Evolutionary conservation across 2,329 filamentous ascomycete genomes (phyloP), one percentile per base, ranked within the genome.

Genomic region (Aspergillus fructus): DNA sequence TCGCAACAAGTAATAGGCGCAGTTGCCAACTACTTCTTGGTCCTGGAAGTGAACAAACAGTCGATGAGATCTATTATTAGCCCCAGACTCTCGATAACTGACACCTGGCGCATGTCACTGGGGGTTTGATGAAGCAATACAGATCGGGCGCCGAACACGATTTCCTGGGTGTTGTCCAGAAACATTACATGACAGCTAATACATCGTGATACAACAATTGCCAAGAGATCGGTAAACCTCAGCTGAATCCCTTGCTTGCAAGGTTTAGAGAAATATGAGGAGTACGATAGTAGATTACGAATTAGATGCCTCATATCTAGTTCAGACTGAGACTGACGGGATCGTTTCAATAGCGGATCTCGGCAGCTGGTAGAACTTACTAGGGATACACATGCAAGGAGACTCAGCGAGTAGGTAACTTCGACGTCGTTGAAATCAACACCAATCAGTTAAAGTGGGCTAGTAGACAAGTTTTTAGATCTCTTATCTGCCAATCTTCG

Each of bases 381-480:
- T 40, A 50, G 46, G 53, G 45, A 57, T 43, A 39, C n/a, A n/a
- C 42, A 57, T 60, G 60, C 58, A 60, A 60, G 60, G 58, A 56
- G 58, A 49, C 45, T 62, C 47, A 62, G 48, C 55, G 21, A 34
- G 21, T 34, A 45, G 40, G 21, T 40, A 48, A 21, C 27, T n/a
- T 37, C 12, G 34, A n/a, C 12, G 13, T 15, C 34, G 27, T 43
- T 33, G 51, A 33, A 46, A 15, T 42, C 12, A 24, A 37, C 34
- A n/a, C 12, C 34, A 15, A 13, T 37, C 5, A 15, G 34, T n/a
- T 7, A 13, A 37, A 37, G 34, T n/a, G 15, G 12, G 21, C 30
- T 23, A 13, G 15, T 49, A 19, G 46, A 15, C 15, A 49, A 12
- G 8, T 21, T n/a, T 30, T 30, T 3, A 30, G 9, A 30, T 8